Percentiles rank a stretch among this genome's conserved stretches.
phyloP scores from a whole-genome alignment of 2,329 filamentous ascomycete species.

The Plectosphaerella sp. region DNA sequence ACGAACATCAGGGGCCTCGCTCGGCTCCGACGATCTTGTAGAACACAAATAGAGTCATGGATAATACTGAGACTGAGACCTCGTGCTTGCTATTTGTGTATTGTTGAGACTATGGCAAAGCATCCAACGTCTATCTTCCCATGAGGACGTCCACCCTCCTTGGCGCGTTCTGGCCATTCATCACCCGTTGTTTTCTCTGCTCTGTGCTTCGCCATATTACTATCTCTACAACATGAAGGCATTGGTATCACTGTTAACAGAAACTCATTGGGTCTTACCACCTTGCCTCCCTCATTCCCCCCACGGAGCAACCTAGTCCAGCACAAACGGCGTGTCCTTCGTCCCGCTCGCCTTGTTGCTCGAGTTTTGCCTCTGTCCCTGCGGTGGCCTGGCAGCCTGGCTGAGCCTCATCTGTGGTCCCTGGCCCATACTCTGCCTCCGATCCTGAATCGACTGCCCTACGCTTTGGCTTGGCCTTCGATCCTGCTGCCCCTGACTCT shows the following conservation, averaged over 20 bases:
- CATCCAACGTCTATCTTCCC: too few species aligned
- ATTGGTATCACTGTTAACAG: neutral
- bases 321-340: slow-evolving; percentile 9
- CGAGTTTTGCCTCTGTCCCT: neutral
- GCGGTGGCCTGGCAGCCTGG: neutral
- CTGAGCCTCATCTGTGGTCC: neutral
- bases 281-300: neutral
- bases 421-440: neutral
- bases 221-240: neutral
- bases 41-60: too few species aligned
- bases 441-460: neutral
- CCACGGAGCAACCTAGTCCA: slow-evolving; percentile 4
- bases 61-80: too few species aligned
- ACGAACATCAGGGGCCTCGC: too few species aligned
- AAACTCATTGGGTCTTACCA: neutral
- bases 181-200: too few species aligned
- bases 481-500: slow-evolving; percentile 4
- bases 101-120: too few species aligned
- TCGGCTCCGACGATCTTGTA: too few species aligned
- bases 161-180: too few species aligned
- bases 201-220: neutral
- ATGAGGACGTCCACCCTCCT: too few species aligned
- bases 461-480: slow-evolving; percentile 4
- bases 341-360: slow-evolving; percentile 8
- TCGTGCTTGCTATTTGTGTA: too few species aligned